Conservation (phyloP, 208 protist species). For the Endotrypanum monterogeii region DNA sequence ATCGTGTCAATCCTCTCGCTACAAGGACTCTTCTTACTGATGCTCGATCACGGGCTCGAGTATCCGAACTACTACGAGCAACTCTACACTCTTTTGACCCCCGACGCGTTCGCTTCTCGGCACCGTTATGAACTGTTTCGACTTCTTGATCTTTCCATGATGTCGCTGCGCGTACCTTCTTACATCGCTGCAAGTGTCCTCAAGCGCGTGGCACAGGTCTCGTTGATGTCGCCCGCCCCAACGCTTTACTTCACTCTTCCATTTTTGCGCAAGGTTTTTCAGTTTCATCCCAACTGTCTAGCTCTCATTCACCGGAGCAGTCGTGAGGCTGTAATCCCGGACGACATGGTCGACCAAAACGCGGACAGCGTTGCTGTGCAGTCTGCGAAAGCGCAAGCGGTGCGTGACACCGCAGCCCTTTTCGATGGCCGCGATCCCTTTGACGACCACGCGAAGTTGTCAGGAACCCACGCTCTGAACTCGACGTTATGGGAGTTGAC, state of each 20-base stretch:
- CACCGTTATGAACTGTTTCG: constrained; percentile 89
- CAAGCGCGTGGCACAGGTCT: constrained; percentile 71
- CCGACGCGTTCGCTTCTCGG: constrained; percentile 80
- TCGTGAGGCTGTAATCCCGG: constrained; percentile 57
- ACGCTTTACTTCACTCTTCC: constrained; percentile 88
- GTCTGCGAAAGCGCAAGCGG: constrained; percentile 40
- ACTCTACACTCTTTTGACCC: constrained; percentile 85
- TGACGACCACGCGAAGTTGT: constrained; percentile 37
- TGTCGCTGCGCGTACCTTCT: constrained; percentile 75
- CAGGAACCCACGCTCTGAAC: constrained; percentile 62
- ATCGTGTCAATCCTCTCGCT: constrained; percentile 87
- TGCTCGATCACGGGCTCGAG: constrained; percentile 90
- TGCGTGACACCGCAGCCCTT: constrained; percentile 55
- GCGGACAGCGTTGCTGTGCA: constrained; percentile 14
- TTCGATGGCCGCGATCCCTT: constrained; percentile 87
- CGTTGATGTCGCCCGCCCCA: constrained; percentile 68
- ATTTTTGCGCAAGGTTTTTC: constrained; percentile 83
- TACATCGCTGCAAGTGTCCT: constrained; percentile 86
- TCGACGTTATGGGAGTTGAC: constrained; percentile 91
- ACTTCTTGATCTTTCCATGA: constrained; percentile 82
- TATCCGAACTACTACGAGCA: constrained; percentile 92
- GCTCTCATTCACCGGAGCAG: constrained; percentile 86
- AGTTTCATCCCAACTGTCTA: constrained; percentile 87
- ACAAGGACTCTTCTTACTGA: constrained; percentile 86
- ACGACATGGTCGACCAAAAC: constrained; percentile 28